Evolutionary conservation across 2,329 filamentous ascomycete genomes (phyloP), one percentile per base, ranked within the genome.

Genomic region (Clathrospora elynae): DNA sequence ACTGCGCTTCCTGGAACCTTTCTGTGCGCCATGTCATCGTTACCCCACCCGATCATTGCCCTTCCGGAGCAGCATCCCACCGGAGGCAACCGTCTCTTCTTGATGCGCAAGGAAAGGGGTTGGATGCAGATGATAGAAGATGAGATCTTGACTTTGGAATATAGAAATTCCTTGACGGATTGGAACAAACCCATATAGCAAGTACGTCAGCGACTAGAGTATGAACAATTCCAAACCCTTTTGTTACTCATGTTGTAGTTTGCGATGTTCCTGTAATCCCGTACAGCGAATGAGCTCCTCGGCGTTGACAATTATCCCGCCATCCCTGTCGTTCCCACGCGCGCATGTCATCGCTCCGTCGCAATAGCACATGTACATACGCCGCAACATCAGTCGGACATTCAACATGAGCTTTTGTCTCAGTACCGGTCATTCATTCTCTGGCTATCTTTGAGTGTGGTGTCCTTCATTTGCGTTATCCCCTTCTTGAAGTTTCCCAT

Each of bases 1-100:
- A 34, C 10, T 67, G 67, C 26, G 34, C 59, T 25, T 43, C 50
- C 23, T 68, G 64, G 64, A 67, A 67, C 29, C 65, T 62, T 3
- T 67, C 66, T 23, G 61, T 65, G 18, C 62, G 65, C 20, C 46
- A 46, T 26, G 53, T 62, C 3, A 46, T 60, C 35, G 56, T 60
- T 16, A 42, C 59, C 7, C 53, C 53, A 10, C 37, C 56, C 5
- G 23, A 42, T 10, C 36, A 17, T 55, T 6, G 58, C 57, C 0
- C 47, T 64, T 5, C 55, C 52, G 5, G 40, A 55, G 3, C 64
- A 68, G 40, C 46, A 49, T 19, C 61, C 63, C 4, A 42, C 50
- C 10, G 60, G 65, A 44, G 53, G 54, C 35, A 41, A 47, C 6
- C 46, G 46, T 13, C 44, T 66, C 16, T 46, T 56, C 16, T 36